Evolutionary conservation across 2,329 filamentous ascomycete species (phyloP).

Genomic region (Trichoderma brevicompactum): DNA sequence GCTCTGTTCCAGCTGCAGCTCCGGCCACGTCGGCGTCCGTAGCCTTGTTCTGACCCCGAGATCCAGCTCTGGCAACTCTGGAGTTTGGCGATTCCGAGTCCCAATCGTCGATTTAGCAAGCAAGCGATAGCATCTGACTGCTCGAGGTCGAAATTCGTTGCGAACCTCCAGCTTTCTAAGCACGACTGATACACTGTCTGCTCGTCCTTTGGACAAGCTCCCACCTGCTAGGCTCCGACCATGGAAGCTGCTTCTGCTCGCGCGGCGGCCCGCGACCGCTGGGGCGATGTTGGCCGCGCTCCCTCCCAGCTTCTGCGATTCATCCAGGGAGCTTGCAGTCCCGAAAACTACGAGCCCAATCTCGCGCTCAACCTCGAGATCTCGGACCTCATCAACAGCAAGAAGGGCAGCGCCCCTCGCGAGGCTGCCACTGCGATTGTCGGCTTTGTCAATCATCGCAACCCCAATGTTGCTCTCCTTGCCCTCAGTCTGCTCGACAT

Average conservation of each 20-base stretch:
- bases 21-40: slow-evolving; percentile 10
- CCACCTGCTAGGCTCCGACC: not conserved
- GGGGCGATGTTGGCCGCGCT: slow-evolving; percentile 77
- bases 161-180: not conserved
- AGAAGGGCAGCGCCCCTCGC: slow-evolving; percentile 93
- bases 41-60: slow-evolving; percentile 9
- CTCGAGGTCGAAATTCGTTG: not conserved
- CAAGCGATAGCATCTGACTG: no score
- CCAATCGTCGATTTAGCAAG: no score
- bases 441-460: slow-evolving; percentile 93
- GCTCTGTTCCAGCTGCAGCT: not conserved
- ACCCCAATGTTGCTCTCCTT: slow-evolving; percentile 90
- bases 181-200: not conserved
- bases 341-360: slow-evolving; percentile 97
- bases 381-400: slow-evolving; percentile 92
- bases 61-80: not conserved
- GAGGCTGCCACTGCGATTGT: slow-evolving; percentile 94
- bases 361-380: slow-evolving; percentile 96
- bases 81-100: not conserved
- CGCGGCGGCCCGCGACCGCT: slow-evolving; percentile 93
- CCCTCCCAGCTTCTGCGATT: slow-evolving; percentile 91
- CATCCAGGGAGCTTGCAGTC: slow-evolving; percentile 94
- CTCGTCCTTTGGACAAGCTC: not conserved
- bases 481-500: slow-evolving; percentile 94
- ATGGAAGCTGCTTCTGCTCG: slow-evolving; percentile 97